These are phyloP conservation scores for Exophiala sideris DNA, from an alignment of 2,329 filamentous ascomycete genomes.

Conservation along the genomic window DNA sequence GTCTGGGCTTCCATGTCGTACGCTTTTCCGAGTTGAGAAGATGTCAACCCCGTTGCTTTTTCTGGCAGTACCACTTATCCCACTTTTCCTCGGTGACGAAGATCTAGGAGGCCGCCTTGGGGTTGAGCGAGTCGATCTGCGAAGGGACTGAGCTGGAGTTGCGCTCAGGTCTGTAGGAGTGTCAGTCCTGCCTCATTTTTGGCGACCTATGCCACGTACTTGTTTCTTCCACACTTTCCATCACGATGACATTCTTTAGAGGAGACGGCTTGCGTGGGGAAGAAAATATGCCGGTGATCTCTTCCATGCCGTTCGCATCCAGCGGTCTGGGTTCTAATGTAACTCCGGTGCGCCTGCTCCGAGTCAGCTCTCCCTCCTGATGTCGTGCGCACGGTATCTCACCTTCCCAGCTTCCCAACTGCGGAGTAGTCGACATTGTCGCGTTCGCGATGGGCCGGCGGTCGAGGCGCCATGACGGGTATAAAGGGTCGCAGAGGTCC, in stretches of 20 bases:
- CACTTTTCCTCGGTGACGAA: constrained; percentile 45
- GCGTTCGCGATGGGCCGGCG: constrained; percentile 35
- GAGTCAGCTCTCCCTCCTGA: constrained; percentile 17
- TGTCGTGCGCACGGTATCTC: not conserved
- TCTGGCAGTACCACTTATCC: constrained; percentile 39
- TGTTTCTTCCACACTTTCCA: constrained; percentile 32
- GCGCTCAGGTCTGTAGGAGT: constrained; percentile 18
- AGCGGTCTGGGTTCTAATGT: constrained; percentile 74
- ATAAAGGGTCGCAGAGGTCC: not conserved
- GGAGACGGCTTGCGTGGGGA: constrained; percentile 68
- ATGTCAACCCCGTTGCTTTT: constrained; percentile 21
- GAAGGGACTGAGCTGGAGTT: constrained; percentile 41
- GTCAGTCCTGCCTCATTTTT: constrained; percentile 45
- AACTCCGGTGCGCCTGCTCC: constrained; percentile 78
- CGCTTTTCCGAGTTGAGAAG: constrained; percentile 18
- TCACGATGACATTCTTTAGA: constrained; percentile 23
- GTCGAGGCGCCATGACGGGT: constrained; percentile 21
- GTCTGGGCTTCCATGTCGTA: constrained; percentile 22
- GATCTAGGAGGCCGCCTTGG: constrained; percentile 41
- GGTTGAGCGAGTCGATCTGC: constrained; percentile 34
- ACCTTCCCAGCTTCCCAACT: constrained; percentile 48
- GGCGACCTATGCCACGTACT: constrained; percentile 52
- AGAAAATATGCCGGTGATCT: constrained; percentile 82
- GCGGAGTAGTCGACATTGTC: constrained; percentile 47
- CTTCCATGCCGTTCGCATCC: constrained; percentile 90